phyloP scores from a whole-genome alignment of 31 red algal species.

The Asparagopsis taxiformis region DNA sequence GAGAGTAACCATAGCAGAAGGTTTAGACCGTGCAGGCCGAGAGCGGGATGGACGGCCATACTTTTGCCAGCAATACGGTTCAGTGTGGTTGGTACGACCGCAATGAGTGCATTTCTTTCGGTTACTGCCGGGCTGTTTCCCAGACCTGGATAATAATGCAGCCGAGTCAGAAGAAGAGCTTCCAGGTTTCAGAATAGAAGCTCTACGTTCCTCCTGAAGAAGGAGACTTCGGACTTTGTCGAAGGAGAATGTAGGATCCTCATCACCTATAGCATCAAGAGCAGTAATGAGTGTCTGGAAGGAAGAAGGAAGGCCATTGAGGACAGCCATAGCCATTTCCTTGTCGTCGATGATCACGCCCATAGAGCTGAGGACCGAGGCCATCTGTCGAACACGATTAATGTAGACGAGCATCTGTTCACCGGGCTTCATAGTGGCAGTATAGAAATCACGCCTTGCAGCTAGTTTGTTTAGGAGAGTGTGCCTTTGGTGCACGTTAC shows the following conservation, averaged over 20 bases:
- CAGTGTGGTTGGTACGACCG: constrained; percentile 2
- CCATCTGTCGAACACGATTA: constrained; percentile 12
- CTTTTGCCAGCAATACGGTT: constrained; percentile 3
- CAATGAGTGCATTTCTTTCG: constrained; percentile 3
- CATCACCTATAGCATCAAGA: constrained; percentile 12
- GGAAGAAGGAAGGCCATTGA: constrained; percentile 8
- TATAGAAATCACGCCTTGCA: constrained; percentile 8
- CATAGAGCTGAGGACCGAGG: constrained; percentile 25
- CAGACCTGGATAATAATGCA: neutral
- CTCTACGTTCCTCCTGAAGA: constrained; percentile 14
- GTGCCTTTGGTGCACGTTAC: constrained; percentile 3
- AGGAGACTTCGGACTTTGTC: constrained; percentile 25
- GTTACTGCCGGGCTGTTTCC: neutral
- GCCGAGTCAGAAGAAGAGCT: neutral
- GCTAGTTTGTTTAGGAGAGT: constrained; percentile 6
- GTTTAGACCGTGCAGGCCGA: too few species aligned
- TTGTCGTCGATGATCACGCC: constrained; percentile 1
- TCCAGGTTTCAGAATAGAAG: neutral
- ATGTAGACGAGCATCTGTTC: neutral
- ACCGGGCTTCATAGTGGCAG: neutral
- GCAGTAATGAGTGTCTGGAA: constrained; percentile 5
- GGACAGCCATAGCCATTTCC: constrained; percentile 7
- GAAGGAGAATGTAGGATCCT: constrained; percentile 12
- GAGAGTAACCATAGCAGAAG: too few species aligned
- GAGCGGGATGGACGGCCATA: neutral